Percentiles rank a stretch among this genome's conserved stretches.
These are phyloP conservation scores for Phytophthora kernoviae DNA, from an alignment of 352 stramenopile genomes.

Conservation along the genomic window DNA sequence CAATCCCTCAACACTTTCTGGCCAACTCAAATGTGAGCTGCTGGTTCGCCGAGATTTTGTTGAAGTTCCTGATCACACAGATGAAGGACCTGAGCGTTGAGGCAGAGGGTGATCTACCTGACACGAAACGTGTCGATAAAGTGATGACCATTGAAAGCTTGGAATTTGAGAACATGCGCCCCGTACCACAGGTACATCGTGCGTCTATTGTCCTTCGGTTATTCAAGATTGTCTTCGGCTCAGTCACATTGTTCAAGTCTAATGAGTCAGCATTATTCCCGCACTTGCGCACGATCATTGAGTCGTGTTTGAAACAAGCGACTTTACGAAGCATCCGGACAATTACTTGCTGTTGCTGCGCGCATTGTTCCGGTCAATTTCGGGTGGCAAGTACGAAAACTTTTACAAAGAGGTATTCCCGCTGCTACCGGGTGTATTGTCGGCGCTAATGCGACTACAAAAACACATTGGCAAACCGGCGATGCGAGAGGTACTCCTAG, in stretches of 20 bases:
- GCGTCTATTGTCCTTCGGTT: slow-evolving; percentile 91
- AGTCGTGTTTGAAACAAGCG: slow-evolving; percentile 90
- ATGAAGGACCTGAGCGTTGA: slow-evolving; percentile 92
- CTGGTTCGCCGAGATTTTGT: slow-evolving; percentile 94
- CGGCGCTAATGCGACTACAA: slow-evolving; percentile 94
- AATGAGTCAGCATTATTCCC: slow-evolving; percentile 96
- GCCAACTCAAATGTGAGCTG: slow-evolving; percentile 92
- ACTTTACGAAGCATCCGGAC: slow-evolving; percentile 92
- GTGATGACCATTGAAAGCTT: slow-evolving; percentile 75
- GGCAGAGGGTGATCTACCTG: slow-evolving; percentile 75
- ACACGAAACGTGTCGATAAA: slow-evolving; percentile 79
- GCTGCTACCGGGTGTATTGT: slow-evolving; percentile 93
- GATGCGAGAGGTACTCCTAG: slow-evolving; percentile 93
- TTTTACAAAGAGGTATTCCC: slow-evolving; percentile 97
- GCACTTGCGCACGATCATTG: slow-evolving; percentile 94
- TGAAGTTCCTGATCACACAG: slow-evolving; percentile 95
- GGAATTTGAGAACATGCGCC: slow-evolving; percentile 81
- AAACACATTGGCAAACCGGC: slow-evolving; percentile 82
- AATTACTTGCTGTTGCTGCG: slow-evolving; percentile 96
- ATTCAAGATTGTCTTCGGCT: slow-evolving; percentile 97
- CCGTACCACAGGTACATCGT: slow-evolving; percentile 69
- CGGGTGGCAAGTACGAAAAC: slow-evolving; percentile 97
- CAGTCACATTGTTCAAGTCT: slow-evolving; percentile 94
- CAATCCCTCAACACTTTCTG: slow-evolving; percentile 95
- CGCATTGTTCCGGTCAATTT: slow-evolving; percentile 96